Evolutionary conservation across 2,329 filamentous ascomycete species (phyloP).

Genomic region (Venturiaceae sp.): DNA sequence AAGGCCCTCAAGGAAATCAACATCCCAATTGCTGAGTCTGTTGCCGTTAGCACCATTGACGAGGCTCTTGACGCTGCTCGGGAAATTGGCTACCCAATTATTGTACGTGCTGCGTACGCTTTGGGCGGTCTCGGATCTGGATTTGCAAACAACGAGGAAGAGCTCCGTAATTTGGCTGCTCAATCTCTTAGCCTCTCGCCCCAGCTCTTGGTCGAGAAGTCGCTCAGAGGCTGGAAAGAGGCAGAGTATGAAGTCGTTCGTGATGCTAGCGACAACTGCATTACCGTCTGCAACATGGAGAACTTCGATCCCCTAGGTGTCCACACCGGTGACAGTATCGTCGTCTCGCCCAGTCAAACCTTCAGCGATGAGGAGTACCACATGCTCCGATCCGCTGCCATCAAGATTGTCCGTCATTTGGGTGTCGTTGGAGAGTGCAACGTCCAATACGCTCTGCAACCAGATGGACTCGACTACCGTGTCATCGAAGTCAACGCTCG

Average conservation of each 20-base stretch:
- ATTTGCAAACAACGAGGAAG: constrained; percentile 88
- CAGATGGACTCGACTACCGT: constrained; percentile 93
- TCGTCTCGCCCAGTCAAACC: constrained; percentile 93
- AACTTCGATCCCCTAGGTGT: constrained; percentile 98
- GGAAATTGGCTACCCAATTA: constrained; percentile 89
- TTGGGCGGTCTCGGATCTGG: constrained; percentile 93
- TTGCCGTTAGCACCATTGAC: constrained; percentile 83
- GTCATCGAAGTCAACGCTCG: constrained; percentile 99
- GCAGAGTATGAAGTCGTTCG: constrained; percentile 97
- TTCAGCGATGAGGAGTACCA: constrained; percentile 98
- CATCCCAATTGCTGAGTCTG: constrained; percentile 93
- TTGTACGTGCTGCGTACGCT: constrained; percentile 93
- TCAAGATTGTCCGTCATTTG: constrained; percentile 96
- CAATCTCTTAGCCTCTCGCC: constrained; percentile 87
- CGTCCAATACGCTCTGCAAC: constrained; percentile 93
- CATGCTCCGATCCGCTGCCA: constrained; percentile 94
- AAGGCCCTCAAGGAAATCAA: constrained; percentile 95
- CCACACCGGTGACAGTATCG: constrained; percentile 97
- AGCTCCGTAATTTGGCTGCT: constrained; percentile 87
- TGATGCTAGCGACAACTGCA: constrained; percentile 96
- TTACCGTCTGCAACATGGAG: constrained; percentile 98
- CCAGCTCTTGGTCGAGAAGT: constrained; percentile 97
- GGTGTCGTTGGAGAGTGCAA: constrained; percentile 98
- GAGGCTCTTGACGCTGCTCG: constrained; percentile 84
- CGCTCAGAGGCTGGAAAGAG: constrained; percentile 98